Evolutionary conservation across 495 filamentous ascomycete genomes (phyloP).

Genomic region (Tuber brumale): DNA sequence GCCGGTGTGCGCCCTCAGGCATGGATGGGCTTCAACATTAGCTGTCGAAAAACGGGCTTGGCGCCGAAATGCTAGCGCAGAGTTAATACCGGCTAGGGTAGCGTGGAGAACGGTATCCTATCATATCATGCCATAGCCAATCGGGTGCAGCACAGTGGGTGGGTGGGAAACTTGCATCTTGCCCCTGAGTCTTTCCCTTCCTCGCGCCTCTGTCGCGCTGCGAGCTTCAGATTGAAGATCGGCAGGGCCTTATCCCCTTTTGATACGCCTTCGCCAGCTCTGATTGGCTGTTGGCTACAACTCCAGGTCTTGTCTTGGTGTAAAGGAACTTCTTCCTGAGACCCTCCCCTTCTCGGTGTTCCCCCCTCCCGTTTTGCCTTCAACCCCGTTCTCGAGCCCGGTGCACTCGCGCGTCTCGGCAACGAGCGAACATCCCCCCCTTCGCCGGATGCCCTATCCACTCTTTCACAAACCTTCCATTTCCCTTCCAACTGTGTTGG

Average conservation of each 20-base stretch:
- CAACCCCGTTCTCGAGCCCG: neutral
- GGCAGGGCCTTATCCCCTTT: neutral
- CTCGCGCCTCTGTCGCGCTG: neutral
- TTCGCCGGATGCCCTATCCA: neutral
- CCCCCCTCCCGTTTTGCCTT: neutral
- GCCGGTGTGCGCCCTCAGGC: neutral
- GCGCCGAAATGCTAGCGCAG: neutral
- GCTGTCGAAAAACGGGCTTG: neutral
- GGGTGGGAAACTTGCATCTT: neutral
- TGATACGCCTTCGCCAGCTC: neutral
- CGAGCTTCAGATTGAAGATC: neutral
- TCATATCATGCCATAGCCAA: neutral
- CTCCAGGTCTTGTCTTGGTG: neutral
- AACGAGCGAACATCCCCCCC: neutral
- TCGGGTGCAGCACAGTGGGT: neutral
- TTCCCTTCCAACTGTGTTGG: neutral
- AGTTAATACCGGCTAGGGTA: neutral
- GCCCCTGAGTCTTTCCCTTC: neutral
- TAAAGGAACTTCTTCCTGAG: neutral
- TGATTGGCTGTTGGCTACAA: neutral
- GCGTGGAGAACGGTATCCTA: neutral
- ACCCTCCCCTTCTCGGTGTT: neutral
- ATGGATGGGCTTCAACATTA: neutral
- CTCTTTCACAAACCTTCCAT: neutral
- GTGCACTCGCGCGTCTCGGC: neutral